Evolutionary conservation across 352 stramenopile genomes (phyloP), one percentile per base, ranked within the genome.

Genomic region (Globisporangium perplexum): DNA sequence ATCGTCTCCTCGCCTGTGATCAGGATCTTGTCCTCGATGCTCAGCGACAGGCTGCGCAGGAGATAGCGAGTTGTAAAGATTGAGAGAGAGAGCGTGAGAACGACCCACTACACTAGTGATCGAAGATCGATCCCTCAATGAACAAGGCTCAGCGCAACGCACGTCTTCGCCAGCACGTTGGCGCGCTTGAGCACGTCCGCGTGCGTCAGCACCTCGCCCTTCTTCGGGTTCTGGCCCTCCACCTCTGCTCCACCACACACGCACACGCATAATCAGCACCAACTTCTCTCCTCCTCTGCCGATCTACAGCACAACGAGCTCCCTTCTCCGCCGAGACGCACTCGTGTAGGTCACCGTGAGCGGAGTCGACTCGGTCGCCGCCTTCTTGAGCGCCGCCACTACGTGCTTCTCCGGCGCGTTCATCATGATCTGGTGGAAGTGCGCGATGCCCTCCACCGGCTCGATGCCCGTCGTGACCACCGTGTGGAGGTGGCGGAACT

Each of bases 401-500:
- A 64, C 70, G 62, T 85, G 70, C 20, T 78, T 71, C 55, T 95
- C 85, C 24, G 83, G 71, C 41, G 70, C 63, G 69, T 95, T 95
- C 49, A 93, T 63, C 60, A 89, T 80, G 62, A 93, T 88, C 54
- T 88, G 71, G 53, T 71, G 75, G 53, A 92, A 88, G 44, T 85
- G 83, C 47, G 90, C 63, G 47, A 93, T 82, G 42, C 81, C 78
- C 53, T 92, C 76, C 35, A 82, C 69, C 14, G 60, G 74, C 23
- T 93, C 76, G 47, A 81, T 77, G 58, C 78, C 77, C 22, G 85
- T 95, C 23, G 83, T 90, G 69, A 93, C 93, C 56, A 95, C 66
- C 48, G 64, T 88, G 74, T 95, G 83, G 53, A 95, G 55, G 62
- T 83, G 64, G 62, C 80, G 83, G 61, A 91, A 93, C 22, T 78